A percentile compares a stretch with the other conserved stretches of the same genome.
Conservation (phyloP, 495 filamentous ascomycete species). For the Penicillium robsamsonii region DNA sequence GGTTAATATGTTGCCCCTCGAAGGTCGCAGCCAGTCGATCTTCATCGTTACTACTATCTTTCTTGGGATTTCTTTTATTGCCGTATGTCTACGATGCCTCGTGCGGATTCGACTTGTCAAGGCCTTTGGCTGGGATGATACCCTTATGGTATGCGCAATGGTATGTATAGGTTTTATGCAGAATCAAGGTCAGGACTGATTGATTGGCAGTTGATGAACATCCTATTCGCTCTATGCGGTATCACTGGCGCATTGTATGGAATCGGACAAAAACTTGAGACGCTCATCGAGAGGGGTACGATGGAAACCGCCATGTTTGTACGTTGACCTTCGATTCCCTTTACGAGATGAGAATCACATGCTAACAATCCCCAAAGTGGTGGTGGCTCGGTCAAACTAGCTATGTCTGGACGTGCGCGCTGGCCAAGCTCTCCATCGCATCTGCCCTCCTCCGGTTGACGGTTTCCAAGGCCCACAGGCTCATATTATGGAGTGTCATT, state of each 20-base stretch:
- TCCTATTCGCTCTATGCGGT: slow-evolving; percentile 41
- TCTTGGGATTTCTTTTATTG: slow-evolving; percentile 36
- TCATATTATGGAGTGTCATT: slow-evolving; percentile 34
- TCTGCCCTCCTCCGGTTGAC: slow-evolving; percentile 44
- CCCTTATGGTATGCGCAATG: slow-evolving; percentile 43
- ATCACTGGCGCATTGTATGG: slow-evolving; percentile 39
- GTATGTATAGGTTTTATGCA: slow-evolving; percentile 17
- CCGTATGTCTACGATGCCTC: slow-evolving; percentile 42
- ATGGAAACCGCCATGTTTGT: slow-evolving; percentile 44
- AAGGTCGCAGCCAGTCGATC: slow-evolving; percentile 39
- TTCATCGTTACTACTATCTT: slow-evolving; percentile 43
- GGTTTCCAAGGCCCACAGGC: slow-evolving; percentile 22
- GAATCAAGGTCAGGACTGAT: neutral
- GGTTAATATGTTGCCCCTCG: slow-evolving; percentile 35
- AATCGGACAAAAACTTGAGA: slow-evolving; percentile 28
- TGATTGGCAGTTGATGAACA: slow-evolving; percentile 23
- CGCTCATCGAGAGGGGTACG: slow-evolving; percentile 16
- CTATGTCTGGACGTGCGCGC: slow-evolving; percentile 34
- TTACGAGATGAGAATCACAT: slow-evolving; percentile 2
- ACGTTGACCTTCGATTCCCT: slow-evolving; percentile 18
- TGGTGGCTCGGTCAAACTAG: slow-evolving; percentile 43
- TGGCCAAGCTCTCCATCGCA: slow-evolving; percentile 42
- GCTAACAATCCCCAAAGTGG: slow-evolving; percentile 30
- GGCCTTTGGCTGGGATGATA: slow-evolving; percentile 48
- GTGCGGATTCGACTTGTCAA: slow-evolving; percentile 40